A percentile compares a stretch with the other conserved stretches of the same genome.
These are phyloP conservation scores for Solanum pinnatisectum DNA, from an alignment of 257 asterid species.

Conservation along the genomic window DNA sequence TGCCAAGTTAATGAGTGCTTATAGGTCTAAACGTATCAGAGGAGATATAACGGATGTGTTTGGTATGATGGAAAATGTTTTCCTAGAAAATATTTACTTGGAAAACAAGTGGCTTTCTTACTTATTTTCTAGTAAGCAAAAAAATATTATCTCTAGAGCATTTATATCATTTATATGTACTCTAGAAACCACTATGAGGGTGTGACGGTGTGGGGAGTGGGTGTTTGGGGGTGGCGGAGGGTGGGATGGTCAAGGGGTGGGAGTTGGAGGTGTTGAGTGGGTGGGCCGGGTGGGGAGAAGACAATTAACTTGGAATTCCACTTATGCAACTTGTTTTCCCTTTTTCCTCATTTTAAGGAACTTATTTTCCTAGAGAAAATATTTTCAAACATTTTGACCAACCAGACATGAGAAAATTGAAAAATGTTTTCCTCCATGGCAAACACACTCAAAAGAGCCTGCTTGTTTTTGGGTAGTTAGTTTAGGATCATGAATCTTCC, in stretches of 20 bases:
- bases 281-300: background rate
- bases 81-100: background rate
- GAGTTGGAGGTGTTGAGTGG: background rate
- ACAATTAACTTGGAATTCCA: background rate
- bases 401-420: background rate
- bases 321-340: background rate
- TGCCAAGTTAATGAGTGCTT: background rate
- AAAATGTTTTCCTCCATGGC: background rate
- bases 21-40: background rate
- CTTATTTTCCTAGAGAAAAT: background rate
- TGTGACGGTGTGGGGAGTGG: background rate
- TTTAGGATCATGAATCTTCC: background rate
- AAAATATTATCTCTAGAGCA: background rate
- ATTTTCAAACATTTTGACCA: background rate
- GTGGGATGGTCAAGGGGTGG: background rate
- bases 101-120: background rate
- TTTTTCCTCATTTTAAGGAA: background rate
- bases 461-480: background rate
- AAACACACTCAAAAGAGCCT: background rate
- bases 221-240: background rate
- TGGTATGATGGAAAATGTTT: background rate
- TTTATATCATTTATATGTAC: background rate
- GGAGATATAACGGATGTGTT: background rate
- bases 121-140: background rate
- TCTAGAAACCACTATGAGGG: background rate